Base-by-base conservation (phyloP, 176 grass and related monocot species). In the Eleusine indica region DNA sequence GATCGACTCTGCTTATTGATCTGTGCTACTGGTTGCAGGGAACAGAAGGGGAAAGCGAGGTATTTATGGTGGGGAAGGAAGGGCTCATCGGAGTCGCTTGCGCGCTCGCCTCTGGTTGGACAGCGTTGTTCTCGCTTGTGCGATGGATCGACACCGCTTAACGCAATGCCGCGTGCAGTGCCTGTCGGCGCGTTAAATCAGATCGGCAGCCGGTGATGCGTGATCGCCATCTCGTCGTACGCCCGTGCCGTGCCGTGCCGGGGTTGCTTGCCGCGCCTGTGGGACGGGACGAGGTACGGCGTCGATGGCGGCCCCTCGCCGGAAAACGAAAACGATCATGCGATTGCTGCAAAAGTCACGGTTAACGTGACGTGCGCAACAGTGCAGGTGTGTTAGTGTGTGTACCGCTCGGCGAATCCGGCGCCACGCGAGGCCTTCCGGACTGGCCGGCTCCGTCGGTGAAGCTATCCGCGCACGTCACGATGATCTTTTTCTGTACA, bases 21-120 rank as follows among this genome's bases (percentile, higher is more conserved):
- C 58, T 61, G 57, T 25, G n/a, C 6, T 28, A 37, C 40, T 79
- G 63, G 62, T 21, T 89, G 82, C 32, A 35, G 32, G 85, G 87
- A 41, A 29, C 44, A 85, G 70, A 81, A 85, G 21, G 1, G 56
- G 7, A 46, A 41, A 44, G 43, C 0, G 35, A 18, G 7, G 18
- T 5, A 89, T 64, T 85, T 89, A 89, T 89, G 71, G 82, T 35
- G n/a, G 16, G 14, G 25, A 25, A 25, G 6, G 13, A 11, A 13
- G 43, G 13, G 25, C 15, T 79, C 48, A 3, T 43, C 80, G 35
- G 47, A 35, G 5, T 4, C 3, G 8, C 19, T 41, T 18, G 17
- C 13, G 29, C 63, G 11, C 29, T 29, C 44, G 9, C 28, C 12
- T 19, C 43, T 1, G 44, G 9, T 39, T 40, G 46, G 47, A 5